phyloP scores from a whole-genome alignment of 352 stramenopile genomes.

The Pythium insidiosum region DNA sequence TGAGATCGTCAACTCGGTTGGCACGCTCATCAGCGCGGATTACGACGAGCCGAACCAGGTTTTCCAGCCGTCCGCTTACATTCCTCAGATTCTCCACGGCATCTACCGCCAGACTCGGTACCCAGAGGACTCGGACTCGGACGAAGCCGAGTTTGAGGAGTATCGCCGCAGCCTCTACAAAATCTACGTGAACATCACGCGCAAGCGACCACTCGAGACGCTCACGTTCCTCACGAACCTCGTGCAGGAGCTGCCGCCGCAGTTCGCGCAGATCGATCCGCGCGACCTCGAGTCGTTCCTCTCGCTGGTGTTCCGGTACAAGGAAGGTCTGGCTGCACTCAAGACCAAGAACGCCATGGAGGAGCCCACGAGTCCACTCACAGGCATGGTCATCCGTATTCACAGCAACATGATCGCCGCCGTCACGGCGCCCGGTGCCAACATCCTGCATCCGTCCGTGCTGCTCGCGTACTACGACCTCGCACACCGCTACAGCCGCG shows the following conservation, averaged over 20 bases:
- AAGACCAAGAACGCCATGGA: constrained; percentile 60
- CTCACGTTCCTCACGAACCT: constrained; percentile 60
- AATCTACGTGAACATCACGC: constrained; percentile 85
- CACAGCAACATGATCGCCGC: constrained; percentile 48
- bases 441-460: constrained; percentile 33
- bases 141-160: constrained; percentile 79
- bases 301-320: constrained; percentile 76
- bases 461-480: constrained; percentile 83
- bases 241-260: constrained; percentile 36
- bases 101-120: constrained; percentile 82
- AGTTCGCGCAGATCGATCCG: constrained; percentile 45
- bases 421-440: constrained; percentile 13
- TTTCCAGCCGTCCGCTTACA: constrained; percentile 64
- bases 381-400: constrained; percentile 60
- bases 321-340: constrained; percentile 62
- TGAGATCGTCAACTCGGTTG: constrained; percentile 76
- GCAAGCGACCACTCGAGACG: constrained; percentile 56
- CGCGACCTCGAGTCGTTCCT: constrained; percentile 74
- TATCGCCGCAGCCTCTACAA: constrained; percentile 80
- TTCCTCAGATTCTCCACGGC: constrained; percentile 73
- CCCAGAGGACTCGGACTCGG: constrained; percentile 59
- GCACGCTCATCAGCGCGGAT: constrained; percentile 60
- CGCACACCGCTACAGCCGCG: constrained; percentile 59
- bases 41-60: constrained; percentile 31
- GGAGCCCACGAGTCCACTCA: constrained; percentile 52